phyloP scores from a whole-genome alignment of 257 asterid genomes.

The Leptodermis oblonga region DNA sequence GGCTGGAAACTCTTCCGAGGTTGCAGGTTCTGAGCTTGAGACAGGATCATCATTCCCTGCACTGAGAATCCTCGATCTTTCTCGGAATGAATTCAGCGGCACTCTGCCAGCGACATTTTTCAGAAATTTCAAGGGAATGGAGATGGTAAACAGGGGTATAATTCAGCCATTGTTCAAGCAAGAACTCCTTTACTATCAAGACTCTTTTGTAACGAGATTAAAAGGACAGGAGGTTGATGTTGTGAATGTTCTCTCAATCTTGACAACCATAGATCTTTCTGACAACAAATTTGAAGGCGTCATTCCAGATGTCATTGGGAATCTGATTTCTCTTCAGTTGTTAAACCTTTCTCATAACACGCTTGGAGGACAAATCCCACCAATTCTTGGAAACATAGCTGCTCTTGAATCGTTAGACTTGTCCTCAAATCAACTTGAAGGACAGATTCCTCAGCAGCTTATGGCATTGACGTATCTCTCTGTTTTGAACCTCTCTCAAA shows the following conservation, averaged over 20 bases:
- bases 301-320: constrained; percentile 15
- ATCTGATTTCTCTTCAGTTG: neutral
- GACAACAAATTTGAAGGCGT: constrained; percentile 19
- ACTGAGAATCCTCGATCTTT: constrained; percentile 21
- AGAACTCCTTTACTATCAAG: neutral
- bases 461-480: constrained; percentile 18
- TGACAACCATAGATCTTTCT: constrained; percentile 20
- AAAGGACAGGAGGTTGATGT: constrained; percentile 8
- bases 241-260: neutral
- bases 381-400: constrained; percentile 9
- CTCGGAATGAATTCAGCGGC: constrained; percentile 20
- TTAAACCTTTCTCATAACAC: constrained; percentile 25
- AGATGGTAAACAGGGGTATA: neutral
- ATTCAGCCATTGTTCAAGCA: neutral
- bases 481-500: constrained; percentile 24
- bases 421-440: constrained; percentile 20
- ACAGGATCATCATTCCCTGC: constrained; percentile 11
- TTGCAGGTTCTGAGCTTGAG: constrained; percentile 27
- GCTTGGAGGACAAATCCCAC: constrained; percentile 27
- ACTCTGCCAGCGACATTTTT: constrained; percentile 7
- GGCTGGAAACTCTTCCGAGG: constrained; percentile 19
- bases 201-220: neutral
- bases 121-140: constrained; percentile 17
- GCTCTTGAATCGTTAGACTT: constrained; percentile 31
- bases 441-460: constrained; percentile 28